Base-by-base conservation (phyloP, 2,329 filamentous ascomycete species). In the Aureobasidium lini region DNA sequence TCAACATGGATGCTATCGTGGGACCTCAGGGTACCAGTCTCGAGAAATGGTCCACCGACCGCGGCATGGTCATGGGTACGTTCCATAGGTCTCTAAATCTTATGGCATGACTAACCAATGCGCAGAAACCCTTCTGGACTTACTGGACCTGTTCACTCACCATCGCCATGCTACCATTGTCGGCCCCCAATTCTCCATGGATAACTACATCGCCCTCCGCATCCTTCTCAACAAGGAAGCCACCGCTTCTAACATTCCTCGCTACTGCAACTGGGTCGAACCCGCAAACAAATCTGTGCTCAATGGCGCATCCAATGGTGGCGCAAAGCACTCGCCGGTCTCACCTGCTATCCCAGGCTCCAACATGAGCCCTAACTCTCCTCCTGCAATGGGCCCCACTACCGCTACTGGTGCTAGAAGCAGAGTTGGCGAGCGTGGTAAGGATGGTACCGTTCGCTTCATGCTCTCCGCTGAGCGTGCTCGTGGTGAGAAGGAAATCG, bases 111-210 rank as follows among this genome's bases (percentile, higher is more conserved):
- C 79, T 40, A 73, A 71, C 9, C 72, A 80, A 32, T 74, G 74
- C 8, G 76, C 28, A 58, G 93, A 97, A 79, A 93, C 90, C 0
- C 83, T 96, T 67, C 84, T 96, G 40, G 94, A 97, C 69, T 80
- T 96, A 0, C 81, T 97, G 29, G 93, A 99, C 68, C 81, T 97
- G 2, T 97, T 96, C 72, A 94, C 90, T 0, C 89, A 95, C 68
- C 87, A 95, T 69, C 84, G 84, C 58, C 82, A 84, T 64, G 79
- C 81, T 54, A 96, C 91, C 36, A 84, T 86, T 53, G 78, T 96
- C 18, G 92, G 91, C 6, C 78, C 82, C 15, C 77, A 82, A 49
- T 88, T 90, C 72, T 83, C 87, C 48, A 79, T 93, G 44, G 86
- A 93, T 65, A 82, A 81, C 57, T 93, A 96, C 70, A 89, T 97